A percentile compares a stretch with the other conserved stretches of the same genome.
Evolutionary conservation across 2,329 filamentous ascomycete genomes (phyloP).

Genomic region (Hypoxylon sp.): DNA sequence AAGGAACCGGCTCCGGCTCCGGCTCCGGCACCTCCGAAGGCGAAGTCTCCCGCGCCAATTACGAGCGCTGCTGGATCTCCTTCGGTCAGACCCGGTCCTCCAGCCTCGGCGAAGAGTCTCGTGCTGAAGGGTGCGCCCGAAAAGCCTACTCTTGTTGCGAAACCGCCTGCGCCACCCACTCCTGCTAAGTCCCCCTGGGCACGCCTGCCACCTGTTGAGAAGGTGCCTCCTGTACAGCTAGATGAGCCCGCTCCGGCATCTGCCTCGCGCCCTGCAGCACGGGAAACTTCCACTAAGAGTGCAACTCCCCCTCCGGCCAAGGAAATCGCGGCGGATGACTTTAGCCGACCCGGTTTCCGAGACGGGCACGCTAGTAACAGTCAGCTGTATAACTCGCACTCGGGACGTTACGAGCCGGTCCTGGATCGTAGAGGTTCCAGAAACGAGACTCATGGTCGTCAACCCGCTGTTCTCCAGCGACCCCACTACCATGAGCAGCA

Average conservation of each 20-base stretch:
- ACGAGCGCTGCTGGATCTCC: slow-evolving; percentile 53
- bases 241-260: slow-evolving; percentile 60
- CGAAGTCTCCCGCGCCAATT: slow-evolving; percentile 59
- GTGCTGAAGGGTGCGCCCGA: slow-evolving; percentile 76
- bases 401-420: slow-evolving; percentile 91
- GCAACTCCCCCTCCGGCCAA: slow-evolving; percentile 69
- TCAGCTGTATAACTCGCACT: slow-evolving; percentile 95
- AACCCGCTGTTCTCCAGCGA: slow-evolving; percentile 84
- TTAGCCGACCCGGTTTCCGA: slow-evolving; percentile 84
- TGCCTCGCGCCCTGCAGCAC: slow-evolving; percentile 62
- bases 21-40: slow-evolving; percentile 54
- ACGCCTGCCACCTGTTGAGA: slow-evolving; percentile 84
- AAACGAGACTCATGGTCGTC: slow-evolving; percentile 74
- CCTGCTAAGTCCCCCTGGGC: slow-evolving; percentile 95
- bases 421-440: slow-evolving; percentile 80
- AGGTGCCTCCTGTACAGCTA: slow-evolving; percentile 75
- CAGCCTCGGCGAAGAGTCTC: slow-evolving; percentile 70
- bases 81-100: slow-evolving; percentile 59
- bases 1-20: slow-evolving; percentile 53
- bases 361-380: slow-evolving; percentile 73
- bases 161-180: slow-evolving; percentile 73
- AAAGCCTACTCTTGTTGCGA: slow-evolving; percentile 79
- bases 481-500: slow-evolving; percentile 70
- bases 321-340: slow-evolving; percentile 94
- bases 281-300: slow-evolving; percentile 68